Evolutionary conservation across 2,329 filamentous ascomycete species (phyloP).

Genomic region (Aspergillus aculeatus): DNA sequence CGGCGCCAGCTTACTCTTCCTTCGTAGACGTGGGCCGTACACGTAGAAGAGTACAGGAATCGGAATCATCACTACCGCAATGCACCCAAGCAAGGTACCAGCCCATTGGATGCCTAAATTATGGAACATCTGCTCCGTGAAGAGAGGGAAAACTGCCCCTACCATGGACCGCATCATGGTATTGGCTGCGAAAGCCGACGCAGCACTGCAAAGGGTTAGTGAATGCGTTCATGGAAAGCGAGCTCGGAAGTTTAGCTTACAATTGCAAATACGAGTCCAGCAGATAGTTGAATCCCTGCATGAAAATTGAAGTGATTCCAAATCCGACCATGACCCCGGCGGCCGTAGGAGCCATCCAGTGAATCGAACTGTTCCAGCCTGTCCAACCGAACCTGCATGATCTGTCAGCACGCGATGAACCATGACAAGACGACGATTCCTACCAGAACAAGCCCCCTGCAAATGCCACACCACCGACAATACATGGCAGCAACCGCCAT

Average conservation of each 20-base stretch:
- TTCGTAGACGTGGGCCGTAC: conserved; percentile 17
- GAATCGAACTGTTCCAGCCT: conserved; percentile 18
- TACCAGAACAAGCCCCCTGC: conserved; percentile 26
- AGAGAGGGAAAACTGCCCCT: conserved; percentile 22
- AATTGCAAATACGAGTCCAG: conserved; percentile 23
- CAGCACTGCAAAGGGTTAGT: conserved; percentile 13
- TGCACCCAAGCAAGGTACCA: conserved; percentile 19
- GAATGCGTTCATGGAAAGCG: not conserved
- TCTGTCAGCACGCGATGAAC: not conserved
- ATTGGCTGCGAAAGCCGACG: conserved; percentile 23
- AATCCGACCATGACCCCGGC: conserved; percentile 24
- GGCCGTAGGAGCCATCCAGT: conserved; percentile 26
- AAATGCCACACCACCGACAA: conserved; percentile 22
- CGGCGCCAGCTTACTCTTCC: conserved; percentile 20
- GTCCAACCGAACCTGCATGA: conserved; percentile 27
- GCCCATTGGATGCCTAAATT: conserved; percentile 26
- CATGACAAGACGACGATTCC: not conserved
- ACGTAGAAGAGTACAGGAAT: conserved; percentile 21
- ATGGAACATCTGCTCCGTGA: conserved; percentile 24
- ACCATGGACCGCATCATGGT: conserved; percentile 26
- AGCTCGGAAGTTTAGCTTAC: conserved; percentile 8
- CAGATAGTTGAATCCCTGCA: conserved; percentile 25
- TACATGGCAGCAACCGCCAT: conserved; percentile 25
- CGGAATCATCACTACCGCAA: conserved; percentile 24
- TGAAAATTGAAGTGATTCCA: conserved; percentile 25